phyloP scores from a whole-genome alignment of 371 early-diverging fungal genomes.

The Syncephalastrum racemosum region DNA sequence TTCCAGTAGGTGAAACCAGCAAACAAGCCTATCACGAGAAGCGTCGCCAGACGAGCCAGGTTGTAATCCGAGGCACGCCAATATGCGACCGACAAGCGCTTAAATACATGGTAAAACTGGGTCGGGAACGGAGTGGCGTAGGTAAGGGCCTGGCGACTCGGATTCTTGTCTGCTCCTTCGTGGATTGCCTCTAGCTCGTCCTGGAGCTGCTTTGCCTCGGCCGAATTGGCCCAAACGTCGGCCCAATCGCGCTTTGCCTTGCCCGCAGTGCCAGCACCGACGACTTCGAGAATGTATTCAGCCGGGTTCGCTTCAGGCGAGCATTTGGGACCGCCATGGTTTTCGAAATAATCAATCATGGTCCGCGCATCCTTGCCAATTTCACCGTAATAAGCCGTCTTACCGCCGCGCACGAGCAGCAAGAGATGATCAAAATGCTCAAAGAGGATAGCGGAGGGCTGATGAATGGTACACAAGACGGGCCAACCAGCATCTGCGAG shows the following conservation, averaged over 20 bases:
- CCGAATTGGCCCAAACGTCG: slow-evolving; percentile 46
- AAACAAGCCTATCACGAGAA: slow-evolving; percentile 41
- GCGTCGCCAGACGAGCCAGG: slow-evolving; percentile 46
- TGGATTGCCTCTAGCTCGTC: slow-evolving; percentile 27
- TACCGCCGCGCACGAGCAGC: slow-evolving; percentile 62
- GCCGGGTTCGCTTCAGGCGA: slow-evolving; percentile 58
- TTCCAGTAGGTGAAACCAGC: slow-evolving; percentile 62
- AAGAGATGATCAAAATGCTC: slow-evolving; percentile 64
- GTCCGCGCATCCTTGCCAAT: slow-evolving; percentile 54
- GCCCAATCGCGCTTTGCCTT: slow-evolving; percentile 51
- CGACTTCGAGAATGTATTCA: slow-evolving; percentile 63
- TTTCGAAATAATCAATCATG: slow-evolving; percentile 58
- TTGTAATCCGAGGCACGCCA: slow-evolving; percentile 64
- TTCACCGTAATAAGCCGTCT: slow-evolving; percentile 59
- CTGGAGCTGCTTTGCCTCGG: slow-evolving; percentile 23
- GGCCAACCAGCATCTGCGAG: slow-evolving; percentile 60
- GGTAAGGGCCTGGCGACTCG: slow-evolving; percentile 13
- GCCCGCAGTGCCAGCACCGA: slow-evolving; percentile 39
- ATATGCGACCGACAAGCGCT: slow-evolving; percentile 52
- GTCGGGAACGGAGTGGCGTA: slow-evolving; percentile 36
- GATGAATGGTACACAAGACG: slow-evolving; percentile 65
- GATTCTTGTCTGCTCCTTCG: slow-evolving; percentile 15
- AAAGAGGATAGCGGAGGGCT: slow-evolving; percentile 63
- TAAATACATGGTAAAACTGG: slow-evolving; percentile 41
- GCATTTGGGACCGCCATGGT: slow-evolving; percentile 53